Base-by-base conservation (phyloP, 164 flowering plant genomes). In the Berberis thunbergii region DNA sequence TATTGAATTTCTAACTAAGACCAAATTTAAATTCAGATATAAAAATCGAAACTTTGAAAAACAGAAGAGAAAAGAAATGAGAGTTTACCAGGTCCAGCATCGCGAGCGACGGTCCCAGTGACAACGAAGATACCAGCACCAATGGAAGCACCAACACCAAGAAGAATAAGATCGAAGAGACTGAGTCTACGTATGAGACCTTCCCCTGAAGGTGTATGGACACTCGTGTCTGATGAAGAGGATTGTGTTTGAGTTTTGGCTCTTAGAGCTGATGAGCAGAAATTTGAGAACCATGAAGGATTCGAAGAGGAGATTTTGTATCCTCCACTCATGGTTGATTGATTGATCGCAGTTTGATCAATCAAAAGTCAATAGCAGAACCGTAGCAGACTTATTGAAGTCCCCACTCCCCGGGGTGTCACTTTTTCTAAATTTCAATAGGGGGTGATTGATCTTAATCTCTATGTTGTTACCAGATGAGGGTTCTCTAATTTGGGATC, bases 81-180 rank as follows among this genome's bases (percentile, higher is more conserved):
- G 12, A 43, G 65, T 67, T 46, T 8, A 89, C 96, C 89, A 6
- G 99, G 99, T 3, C 99, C 99, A 48, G 91, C 86, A 53, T 95
- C 99, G 55, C 81, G 90, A 49, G 99, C 97, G 43, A 88, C 99
- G 48, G 98, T 89, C 13, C 99, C 99, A 56, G 97, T 89, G 65
- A 95, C 85, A 63, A 91, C 99, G 64, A 95, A 91, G 70, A 95
- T 89, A 5, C 99, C 99, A 53, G 99, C 94, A 45, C 97, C 99
- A 63, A 95, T 83, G 6, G 97, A 87, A n/a, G 97, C 97, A 13
- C 99, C 99, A 49, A 95, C 66, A 10, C 98, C 99, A 59, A 95
- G 56, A 48, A 95, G 84, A 41, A 95, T 52, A 59, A 95, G 89
- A 57, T 95, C 98, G 54, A 91, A 61, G 10, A 86, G 72, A n/a